Percentiles rank a stretch among this genome's conserved stretches.
These are phyloP conservation scores for Trichoderma gracile DNA, from an alignment of 2,329 filamentous ascomycete genomes.

Conservation along the genomic window DNA sequence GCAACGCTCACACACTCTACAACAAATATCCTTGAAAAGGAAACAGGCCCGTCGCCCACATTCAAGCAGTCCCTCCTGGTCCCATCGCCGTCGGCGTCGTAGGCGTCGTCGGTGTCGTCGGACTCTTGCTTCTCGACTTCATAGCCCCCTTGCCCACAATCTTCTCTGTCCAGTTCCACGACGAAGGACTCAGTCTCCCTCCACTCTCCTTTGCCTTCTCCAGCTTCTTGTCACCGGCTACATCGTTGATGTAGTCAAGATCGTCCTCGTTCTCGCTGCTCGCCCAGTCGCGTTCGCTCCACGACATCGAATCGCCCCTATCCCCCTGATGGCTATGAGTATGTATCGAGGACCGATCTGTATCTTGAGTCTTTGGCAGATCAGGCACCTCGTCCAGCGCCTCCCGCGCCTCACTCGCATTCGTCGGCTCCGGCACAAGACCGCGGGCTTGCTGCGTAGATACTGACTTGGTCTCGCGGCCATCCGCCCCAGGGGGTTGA, in stretches of 20 bases:
- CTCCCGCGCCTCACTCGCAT: slow-evolving; percentile 37
- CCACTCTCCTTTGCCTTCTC: slow-evolving; percentile 23
- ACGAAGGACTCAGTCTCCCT: slow-evolving; percentile 33
- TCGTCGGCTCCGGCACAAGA: slow-evolving; percentile 23
- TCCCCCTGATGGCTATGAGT: slow-evolving; percentile 12
- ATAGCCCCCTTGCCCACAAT: slow-evolving; percentile 49
- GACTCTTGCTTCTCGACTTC: slow-evolving; percentile 33
- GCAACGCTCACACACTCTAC: too few species aligned
- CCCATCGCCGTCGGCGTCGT: too few species aligned
- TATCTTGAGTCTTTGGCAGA: slow-evolving; percentile 40
- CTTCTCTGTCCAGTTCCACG: slow-evolving; percentile 58
- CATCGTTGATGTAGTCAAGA: slow-evolving; percentile 27
- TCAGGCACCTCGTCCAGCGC: slow-evolving; percentile 48
- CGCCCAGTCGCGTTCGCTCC: slow-evolving; percentile 66
- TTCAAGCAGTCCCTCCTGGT: not conserved
- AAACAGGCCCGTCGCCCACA: too few species aligned
- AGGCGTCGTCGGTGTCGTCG: slow-evolving; percentile 3
- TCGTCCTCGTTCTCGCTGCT: slow-evolving; percentile 54
- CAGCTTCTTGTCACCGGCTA: slow-evolving; percentile 26
- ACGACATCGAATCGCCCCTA: slow-evolving; percentile 56
- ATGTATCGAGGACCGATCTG: slow-evolving; percentile 30
- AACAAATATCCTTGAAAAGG: too few species aligned
- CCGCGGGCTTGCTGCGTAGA: slow-evolving; percentile 27
- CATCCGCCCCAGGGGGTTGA: slow-evolving; percentile 60
- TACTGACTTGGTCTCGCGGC: slow-evolving; percentile 59